These are phyloP conservation scores for Alternaria ethzedia DNA, from an alignment of 2,329 filamentous ascomycete genomes.

Conservation along the genomic window DNA sequence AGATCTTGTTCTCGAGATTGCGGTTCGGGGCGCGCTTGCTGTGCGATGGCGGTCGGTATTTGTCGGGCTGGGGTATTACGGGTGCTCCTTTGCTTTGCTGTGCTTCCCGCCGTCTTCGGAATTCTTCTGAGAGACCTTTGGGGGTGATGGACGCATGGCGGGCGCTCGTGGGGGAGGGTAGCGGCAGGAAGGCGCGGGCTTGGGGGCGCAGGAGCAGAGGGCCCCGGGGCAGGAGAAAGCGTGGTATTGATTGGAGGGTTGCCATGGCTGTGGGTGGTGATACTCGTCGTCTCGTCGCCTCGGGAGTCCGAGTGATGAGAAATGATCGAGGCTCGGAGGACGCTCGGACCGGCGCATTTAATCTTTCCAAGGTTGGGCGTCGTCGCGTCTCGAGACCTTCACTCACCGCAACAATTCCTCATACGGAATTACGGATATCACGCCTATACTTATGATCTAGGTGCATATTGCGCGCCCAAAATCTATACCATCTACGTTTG, in stretches of 20 bases:
- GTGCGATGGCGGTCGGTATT: constrained; percentile 93
- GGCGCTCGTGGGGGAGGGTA: constrained; percentile 19
- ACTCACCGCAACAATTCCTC: not conserved
- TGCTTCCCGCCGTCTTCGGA: constrained; percentile 33
- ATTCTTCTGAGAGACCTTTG: constrained; percentile 40
- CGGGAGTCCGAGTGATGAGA: constrained; percentile 24
- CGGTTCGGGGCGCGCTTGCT: constrained; percentile 69
- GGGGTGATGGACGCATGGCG: constrained; percentile 43
- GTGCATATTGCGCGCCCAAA: not conserved
- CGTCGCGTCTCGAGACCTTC: not conserved
- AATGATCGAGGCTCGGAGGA: constrained; percentile 15
- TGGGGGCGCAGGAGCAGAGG: constrained; percentile 32
- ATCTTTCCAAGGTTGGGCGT: not conserved
- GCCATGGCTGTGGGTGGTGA: constrained; percentile 37
- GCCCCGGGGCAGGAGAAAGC: constrained; percentile 42
- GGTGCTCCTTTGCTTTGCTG: constrained; percentile 55
- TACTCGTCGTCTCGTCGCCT: constrained; percentile 21
- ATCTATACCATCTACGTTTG: not conserved
- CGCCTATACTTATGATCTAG: not conserved
- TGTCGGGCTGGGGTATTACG: constrained; percentile 78
- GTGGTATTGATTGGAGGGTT: constrained; percentile 41
- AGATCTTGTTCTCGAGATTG: constrained; percentile 66
- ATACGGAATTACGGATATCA: not conserved
- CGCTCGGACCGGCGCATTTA: constrained; percentile 21
- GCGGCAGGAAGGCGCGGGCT: constrained; percentile 23